Percentiles rank a stretch among this genome's conserved stretches.
Conservation (phyloP, 805 yeast species). For the Spathaspora passalidarum region DNA sequence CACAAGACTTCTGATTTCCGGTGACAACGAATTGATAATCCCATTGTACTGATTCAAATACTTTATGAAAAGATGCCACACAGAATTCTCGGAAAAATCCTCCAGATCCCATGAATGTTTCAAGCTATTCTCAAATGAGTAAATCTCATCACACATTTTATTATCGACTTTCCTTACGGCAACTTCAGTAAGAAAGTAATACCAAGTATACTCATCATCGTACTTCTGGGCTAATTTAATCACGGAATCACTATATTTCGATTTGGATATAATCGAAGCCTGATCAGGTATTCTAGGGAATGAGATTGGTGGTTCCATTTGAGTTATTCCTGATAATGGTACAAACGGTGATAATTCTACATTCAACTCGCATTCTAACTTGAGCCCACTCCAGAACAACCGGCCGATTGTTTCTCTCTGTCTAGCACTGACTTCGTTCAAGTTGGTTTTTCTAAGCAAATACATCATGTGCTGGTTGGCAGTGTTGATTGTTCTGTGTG, state of each 20-base stretch:
- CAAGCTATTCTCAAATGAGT: conserved; percentile 12
- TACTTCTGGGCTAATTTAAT: conserved; percentile 21
- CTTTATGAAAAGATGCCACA: conserved; percentile 28
- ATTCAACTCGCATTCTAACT: conserved; percentile 35
- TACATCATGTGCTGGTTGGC: conserved; percentile 32
- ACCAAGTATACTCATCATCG: conserved; percentile 34
- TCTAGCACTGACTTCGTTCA: conserved; percentile 4
- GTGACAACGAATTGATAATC: conserved; percentile 34
- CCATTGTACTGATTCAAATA: conserved; percentile 37
- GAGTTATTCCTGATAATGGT: conserved; percentile 29
- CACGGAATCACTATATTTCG: conserved; percentile 21
- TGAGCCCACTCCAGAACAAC: conserved; percentile 35
- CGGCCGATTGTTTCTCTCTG: conserved; percentile 22
- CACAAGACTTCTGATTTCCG: conserved; percentile 29
- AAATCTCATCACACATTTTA: conserved; percentile 31
- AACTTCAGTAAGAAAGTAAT: conserved; percentile 35
- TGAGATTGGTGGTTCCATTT: conserved; percentile 26
- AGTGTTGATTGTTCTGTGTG: conserved; percentile 20
- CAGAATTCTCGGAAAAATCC: conserved; percentile 16
- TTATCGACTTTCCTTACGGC: conserved; percentile 41
- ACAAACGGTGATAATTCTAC: conserved; percentile 33
- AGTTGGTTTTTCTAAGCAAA: conserved; percentile 19
- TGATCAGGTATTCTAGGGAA: conserved; percentile 31
- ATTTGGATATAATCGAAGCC: conserved; percentile 10
- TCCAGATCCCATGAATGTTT: conserved; percentile 22